phyloP scores from a whole-genome alignment of 441 rosid species.

The Geranium incanum region DNA sequence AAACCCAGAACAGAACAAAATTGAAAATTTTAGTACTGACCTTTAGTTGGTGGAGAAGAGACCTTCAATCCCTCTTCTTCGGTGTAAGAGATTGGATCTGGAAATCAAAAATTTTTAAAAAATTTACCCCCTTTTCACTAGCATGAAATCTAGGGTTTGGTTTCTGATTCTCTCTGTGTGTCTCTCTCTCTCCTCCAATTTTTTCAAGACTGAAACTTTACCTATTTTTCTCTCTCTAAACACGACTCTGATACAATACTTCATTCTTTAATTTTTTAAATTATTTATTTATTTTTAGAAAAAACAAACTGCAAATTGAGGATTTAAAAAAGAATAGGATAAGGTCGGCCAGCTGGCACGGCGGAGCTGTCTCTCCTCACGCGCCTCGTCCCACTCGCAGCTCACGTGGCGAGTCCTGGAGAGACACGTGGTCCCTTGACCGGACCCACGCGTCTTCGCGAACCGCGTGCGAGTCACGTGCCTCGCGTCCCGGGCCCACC shows the following conservation, averaged over 20 bases:
- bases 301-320: neutral
- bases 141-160: constrained; percentile 46
- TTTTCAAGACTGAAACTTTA: neutral
- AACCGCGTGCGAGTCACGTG: no score
- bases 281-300: neutral
- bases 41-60: constrained; percentile 22
- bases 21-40: constrained; percentile 19
- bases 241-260: constrained; percentile 14
- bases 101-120: constrained; percentile 5
- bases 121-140: constrained; percentile 8
- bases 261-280: constrained; percentile 9
- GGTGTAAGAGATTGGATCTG: constrained; percentile 24
- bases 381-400: constrained; percentile 25
- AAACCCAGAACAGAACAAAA: neutral
- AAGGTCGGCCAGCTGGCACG: constrained; percentile 69
- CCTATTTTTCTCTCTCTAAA: neutral
- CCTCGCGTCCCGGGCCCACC: no score
- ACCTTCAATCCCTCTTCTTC: constrained; percentile 16
- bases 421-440: no score
- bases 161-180: constrained; percentile 20
- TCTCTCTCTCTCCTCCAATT: neutral
- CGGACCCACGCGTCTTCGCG: no score
- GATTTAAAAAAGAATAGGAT: constrained; percentile 41
- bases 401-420: neutral
- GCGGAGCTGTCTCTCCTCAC: constrained; percentile 27